Base-by-base conservation (phyloP, 2,329 filamentous ascomycete genomes). In the Fusarium udum region DNA sequence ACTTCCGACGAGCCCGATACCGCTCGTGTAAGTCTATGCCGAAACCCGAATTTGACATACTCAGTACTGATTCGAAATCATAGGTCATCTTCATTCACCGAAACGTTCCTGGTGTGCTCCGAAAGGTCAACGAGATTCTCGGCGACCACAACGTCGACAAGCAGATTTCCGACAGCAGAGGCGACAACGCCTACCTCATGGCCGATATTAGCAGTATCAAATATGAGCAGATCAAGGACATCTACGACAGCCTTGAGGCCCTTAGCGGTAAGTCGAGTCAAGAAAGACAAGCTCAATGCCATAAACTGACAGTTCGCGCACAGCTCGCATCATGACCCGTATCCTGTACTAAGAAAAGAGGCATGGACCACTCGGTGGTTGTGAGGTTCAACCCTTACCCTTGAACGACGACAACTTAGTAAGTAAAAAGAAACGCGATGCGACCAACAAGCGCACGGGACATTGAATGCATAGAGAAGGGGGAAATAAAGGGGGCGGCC, bases 71-170 rank as follows among this genome's bases (percentile, higher is more conserved):
- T 40, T 31, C 18, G 11, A 28, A 13, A 42, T 28, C 37, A 24
- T 62, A 91, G 87, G 89, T 98, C 73, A 95, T 98, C 79, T 99
- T 95, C 84, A 97, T 99, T 77, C 96, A 99, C 85, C 93, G 92
- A 83, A 99, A 99, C 84, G 91, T 98, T 28, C 96, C 96, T 53
- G 96, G 96, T 87, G 96, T 99, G 72, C 87, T 99, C 82, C 90
- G 95, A 79, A 94, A 92, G 85, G 96, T 99, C 75, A 99, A 99
- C 87, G 93, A 96, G 79, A 94, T 98, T 71, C 88, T 99, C 53
- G 93, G 93, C 48, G 92, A 97, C 79, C 95, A 99, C 87, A 99
- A 99, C 82, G 95, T 99, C 77, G 95, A 98, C 85, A 98, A 98
- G 88, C 96, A 99, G 85, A 98, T 97, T 86, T 96, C 94, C 57